A percentile compares a stretch with the other conserved stretches of the same genome.
Conservation (phyloP, 2,329 filamentous ascomycete species). For the Paecilomyces sp. region DNA sequence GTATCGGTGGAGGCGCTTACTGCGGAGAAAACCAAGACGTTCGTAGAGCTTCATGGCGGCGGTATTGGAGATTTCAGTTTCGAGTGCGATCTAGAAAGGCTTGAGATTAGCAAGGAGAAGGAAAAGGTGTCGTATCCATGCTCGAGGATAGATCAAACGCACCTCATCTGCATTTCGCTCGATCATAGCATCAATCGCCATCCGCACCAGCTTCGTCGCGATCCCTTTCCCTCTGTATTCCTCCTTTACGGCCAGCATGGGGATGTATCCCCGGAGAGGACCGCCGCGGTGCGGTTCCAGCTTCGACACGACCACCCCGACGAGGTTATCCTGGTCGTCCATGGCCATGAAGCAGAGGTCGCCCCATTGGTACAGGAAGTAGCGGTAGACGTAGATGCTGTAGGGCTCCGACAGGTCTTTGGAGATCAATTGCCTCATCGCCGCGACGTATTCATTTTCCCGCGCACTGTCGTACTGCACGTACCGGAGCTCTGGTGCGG, state of each 20-base stretch:
- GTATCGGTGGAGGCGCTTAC: conserved; percentile 88
- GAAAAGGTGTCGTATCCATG: too few species aligned
- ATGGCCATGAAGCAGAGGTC: conserved; percentile 85
- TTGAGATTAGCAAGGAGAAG: not conserved
- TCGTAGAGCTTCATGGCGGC: conserved; percentile 91
- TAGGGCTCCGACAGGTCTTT: conserved; percentile 97
- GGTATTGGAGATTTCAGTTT: conserved; percentile 89
- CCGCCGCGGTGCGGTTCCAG: conserved; percentile 83
- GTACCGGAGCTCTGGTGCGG: conserved; percentile 46
- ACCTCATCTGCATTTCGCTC: conserved; percentile 76
- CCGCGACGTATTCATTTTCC: conserved; percentile 64
- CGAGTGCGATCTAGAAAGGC: conserved; percentile 63
- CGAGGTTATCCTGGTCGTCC: conserved; percentile 50
- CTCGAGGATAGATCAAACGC: not conserved
- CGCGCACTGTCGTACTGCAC: conserved; percentile 53
- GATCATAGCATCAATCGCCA: conserved; percentile 87
- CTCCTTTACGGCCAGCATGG: conserved; percentile 90
- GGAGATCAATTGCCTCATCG: conserved; percentile 87
- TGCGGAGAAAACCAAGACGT: conserved; percentile 80
- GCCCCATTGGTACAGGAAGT: conserved; percentile 96
- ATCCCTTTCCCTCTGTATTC: conserved; percentile 77
- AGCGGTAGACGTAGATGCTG: conserved; percentile 98
- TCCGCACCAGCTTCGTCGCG: conserved; percentile 78
- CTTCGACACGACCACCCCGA: conserved; percentile 92
- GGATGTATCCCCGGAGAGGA: conserved; percentile 88